Evolutionary conservation across 306 rosid species (phyloP).

Genomic region (Dicorynia guianensis): DNA sequence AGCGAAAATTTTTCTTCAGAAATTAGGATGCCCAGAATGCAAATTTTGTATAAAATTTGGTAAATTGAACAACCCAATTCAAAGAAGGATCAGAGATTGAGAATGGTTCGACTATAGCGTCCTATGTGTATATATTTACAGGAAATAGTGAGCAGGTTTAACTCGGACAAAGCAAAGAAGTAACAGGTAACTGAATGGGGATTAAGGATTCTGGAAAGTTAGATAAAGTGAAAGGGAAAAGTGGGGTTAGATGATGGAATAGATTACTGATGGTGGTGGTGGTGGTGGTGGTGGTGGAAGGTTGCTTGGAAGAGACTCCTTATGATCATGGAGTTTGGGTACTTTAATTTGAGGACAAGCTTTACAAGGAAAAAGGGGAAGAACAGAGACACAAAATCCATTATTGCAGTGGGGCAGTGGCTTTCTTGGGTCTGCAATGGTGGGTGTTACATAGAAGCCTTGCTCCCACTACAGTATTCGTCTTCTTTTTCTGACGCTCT

Average conservation of each 20-base stretch:
- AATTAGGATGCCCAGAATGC: conserved; percentile 14
- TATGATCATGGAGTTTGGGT: conserved; percentile 53
- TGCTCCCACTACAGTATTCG: neutral
- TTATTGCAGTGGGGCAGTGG: conserved; percentile 29
- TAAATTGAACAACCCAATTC: neutral
- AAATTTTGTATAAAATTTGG: neutral
- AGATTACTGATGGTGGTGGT: conserved; percentile 37
- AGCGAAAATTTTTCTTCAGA: neutral
- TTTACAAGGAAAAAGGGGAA: conserved; percentile 69
- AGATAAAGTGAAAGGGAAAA: neutral
- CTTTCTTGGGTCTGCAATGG: neutral
- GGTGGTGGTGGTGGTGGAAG: conserved; percentile 46
- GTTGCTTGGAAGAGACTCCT: conserved; percentile 74
- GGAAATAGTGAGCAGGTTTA: neutral
- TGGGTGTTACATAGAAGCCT: conserved; percentile 7
- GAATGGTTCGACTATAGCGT: conserved; percentile 5
- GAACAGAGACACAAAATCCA: conserved; percentile 74
- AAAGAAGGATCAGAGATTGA: neutral
- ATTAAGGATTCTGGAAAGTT: conserved; percentile 9
- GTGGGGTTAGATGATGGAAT: conserved; percentile 5
- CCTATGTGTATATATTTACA: conserved; percentile 27
- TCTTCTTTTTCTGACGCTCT: neutral
- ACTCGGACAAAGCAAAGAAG: neutral
- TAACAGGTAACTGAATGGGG: neutral
- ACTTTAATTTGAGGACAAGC: conserved; percentile 69